Evolutionary conservation across 495 filamentous ascomycete species (phyloP), one percentile per base, ranked within the genome.

Genomic region (Neurospora discreta): DNA sequence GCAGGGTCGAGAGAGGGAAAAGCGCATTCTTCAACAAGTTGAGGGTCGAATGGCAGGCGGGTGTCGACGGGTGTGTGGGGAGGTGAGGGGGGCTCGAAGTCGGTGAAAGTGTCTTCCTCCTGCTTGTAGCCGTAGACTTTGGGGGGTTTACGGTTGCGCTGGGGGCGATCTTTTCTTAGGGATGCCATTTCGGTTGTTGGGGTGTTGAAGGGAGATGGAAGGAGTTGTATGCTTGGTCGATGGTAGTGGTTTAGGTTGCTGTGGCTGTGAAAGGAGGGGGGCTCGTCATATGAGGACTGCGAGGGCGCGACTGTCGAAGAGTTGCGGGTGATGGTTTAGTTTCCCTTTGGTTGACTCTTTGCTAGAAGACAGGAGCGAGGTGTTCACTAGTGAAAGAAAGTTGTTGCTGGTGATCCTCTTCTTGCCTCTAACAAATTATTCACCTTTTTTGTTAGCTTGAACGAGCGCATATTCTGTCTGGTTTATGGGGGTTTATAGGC

Each of bases 1-100:
- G 74, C 46, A 7, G 72, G 73, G 15, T 65, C 26, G 60, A 78
- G 33, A 38, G 69, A 71, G 33, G 77, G 77, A 30, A 75, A 74
- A 46, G 77, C 77, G 52, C 75, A 77, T 44, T 73, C 30, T 10
- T 7, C 33, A 3, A 58, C 72, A n/a, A 77, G 72, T 10, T 58
- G 42, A 3, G 30, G 18, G 46, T 74, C 72, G 70, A 73, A 76
- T 18, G 68, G 65, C 70, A 30, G 67, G 71, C 75, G 38, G 72
- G 42, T 13, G 33, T 30, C 52, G 13, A 52, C 18, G 0, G 76
- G 75, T 2, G 68, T 71, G 15, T 0, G 23, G 6, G 26, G 26
- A 65, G 26, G 52, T 13, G 52, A 65, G 23, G 23, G 26, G 26
- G 26, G 5, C 6, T 9, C 23, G 26, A 65, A 65, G 11, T 30